These are phyloP conservation scores for Rhizopogon vulgaris DNA, from an alignment of 768 basidiomycete genomes.

Conservation along the genomic window DNA sequence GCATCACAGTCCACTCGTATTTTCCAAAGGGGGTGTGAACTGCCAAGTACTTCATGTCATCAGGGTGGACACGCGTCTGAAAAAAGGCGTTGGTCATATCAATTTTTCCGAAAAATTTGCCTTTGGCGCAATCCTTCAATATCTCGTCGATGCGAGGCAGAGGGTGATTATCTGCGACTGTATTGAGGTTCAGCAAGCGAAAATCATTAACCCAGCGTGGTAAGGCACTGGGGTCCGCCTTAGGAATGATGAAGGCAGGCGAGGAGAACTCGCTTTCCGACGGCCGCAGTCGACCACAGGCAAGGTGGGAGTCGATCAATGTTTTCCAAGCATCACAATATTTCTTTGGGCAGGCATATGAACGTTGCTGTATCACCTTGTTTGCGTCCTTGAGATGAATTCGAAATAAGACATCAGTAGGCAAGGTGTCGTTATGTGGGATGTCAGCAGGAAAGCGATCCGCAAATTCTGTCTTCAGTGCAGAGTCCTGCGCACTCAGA, in stretches of 20 bases:
- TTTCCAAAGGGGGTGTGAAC: conserved; percentile 32
- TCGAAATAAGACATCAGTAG: conserved; percentile 14
- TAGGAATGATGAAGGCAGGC: conserved; percentile 33
- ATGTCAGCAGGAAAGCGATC: conserved; percentile 23
- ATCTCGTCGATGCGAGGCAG: conserved; percentile 15
- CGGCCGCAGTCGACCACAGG: conserved; percentile 22
- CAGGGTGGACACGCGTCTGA: conserved; percentile 26
- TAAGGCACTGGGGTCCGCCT: conserved; percentile 17
- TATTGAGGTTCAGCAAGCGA: conserved; percentile 17
- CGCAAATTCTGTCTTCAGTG: conserved; percentile 2
- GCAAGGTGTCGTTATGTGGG: conserved; percentile 16
- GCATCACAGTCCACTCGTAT: conserved; percentile 29
- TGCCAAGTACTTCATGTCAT: conserved; percentile 27
- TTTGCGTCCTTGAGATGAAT: conserved; percentile 24
- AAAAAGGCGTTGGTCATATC: conserved; percentile 39
- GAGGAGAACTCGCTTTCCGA: conserved; percentile 30
- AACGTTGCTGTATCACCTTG: conserved; percentile 13
- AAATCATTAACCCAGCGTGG: conserved; percentile 28
- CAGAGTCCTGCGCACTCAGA: not conserved
- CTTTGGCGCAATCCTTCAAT: conserved; percentile 18
- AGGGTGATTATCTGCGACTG: conserved; percentile 10
- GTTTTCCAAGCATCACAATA: conserved; percentile 27
- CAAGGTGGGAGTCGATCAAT: conserved; percentile 29
- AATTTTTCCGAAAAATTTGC: conserved; percentile 30
- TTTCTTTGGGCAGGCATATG: conserved; percentile 28